Base-by-base conservation (phyloP, 2,329 filamentous ascomycete species). In the Ceratocystiopsis minuta region DNA sequence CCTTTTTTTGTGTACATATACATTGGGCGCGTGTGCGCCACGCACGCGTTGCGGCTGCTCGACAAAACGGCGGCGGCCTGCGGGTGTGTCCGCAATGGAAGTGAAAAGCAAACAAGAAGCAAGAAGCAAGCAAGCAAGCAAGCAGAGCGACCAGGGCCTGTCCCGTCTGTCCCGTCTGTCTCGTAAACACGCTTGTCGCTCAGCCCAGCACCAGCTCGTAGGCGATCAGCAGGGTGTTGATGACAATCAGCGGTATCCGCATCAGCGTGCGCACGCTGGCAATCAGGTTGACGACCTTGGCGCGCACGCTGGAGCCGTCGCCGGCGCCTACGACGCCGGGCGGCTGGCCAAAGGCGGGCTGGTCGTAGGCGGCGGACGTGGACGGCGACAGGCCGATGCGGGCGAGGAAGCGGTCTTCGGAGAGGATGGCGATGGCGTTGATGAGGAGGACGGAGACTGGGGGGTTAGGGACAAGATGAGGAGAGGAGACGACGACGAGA, bases 401-500 rank as follows among this genome's bases (percentile, higher is more conserved):
- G 43, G 79, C 81, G 50, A 94, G 81, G 61, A 94, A 94, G 48
- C 86, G 80, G 63, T 94, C 86, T 73, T 94, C 87, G 53, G 85
- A 93, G 50, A 96, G 80, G 56, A 95, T 77, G 49, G 87, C 85
- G 57, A 96, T 80, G 50, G 85, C 84, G 62, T 98, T 98, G 62
- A 90, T 78, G 57, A 96, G 73, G 55, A 96, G 83, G 57, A 93
- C 69, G 52, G 76, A 72, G 51, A 88, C 82, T 86, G 54, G 17
- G 36, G n/a, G 6, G 36, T n/a, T 36, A 20, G 3, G 33, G 35
- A 37, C n/a, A n/a, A 20, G 4, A 20, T 20, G 20, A 20, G 4
- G 20, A 7, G 20, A 20, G 7, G 20, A 20, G 20, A 20, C 20
- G 4, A 7, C 4, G 20, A 20, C 41, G 16, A 24, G 36, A 20